Base-by-base conservation (phyloP, 371 early-diverging fungal species). In the Dichotomocladium elegans region DNA sequence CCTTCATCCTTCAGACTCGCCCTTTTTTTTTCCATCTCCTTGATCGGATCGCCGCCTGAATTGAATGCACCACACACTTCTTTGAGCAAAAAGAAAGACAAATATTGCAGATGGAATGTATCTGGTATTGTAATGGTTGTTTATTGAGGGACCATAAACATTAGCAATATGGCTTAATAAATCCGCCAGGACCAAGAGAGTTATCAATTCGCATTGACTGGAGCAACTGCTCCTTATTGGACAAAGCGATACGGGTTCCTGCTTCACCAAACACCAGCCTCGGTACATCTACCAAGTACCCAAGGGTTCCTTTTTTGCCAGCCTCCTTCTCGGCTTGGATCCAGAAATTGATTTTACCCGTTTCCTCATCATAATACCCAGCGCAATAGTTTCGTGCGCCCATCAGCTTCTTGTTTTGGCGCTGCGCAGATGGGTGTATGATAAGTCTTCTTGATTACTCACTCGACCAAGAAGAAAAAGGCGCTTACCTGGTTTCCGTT, bases 221-320 rank as follows among this genome's bases (percentile, higher is more conserved):
- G 19, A 53, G 27, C 24, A 48, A 26, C 14, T 12, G 53, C 21
- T 51, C 37, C 17, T 24, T 35, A 15, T 27, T 40, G 37, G 21
- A 12, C 10, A 15, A n/a, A 26, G 26, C 37, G 6, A 53, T 24
- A 8, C 29, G 47, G 21, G 30, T 30, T 0, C 64, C 68, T 15
- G 53, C 50, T 47, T 55, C 40, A 29, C 72, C 68, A 63, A 65
- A 72, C 2, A 72, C 45, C 15, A 72, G 48, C n/a, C 55, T 57
- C 1, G 72, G 72, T 15, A 66, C 72, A 45, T 66, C 64, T 7
- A 72, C 48, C 19, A 59, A 31, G 12, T 72, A 72, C 0, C 68
- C 68, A 53, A 58, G 61, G 8, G 72, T 72, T 1, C 68, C 66
- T 25, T 63, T 63, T 31, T 57, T 51, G 3, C 72, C 72, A 7